These are phyloP conservation scores for Citrus reticulata DNA, from an alignment of 345 rosid genomes.

Conservation along the genomic window DNA sequence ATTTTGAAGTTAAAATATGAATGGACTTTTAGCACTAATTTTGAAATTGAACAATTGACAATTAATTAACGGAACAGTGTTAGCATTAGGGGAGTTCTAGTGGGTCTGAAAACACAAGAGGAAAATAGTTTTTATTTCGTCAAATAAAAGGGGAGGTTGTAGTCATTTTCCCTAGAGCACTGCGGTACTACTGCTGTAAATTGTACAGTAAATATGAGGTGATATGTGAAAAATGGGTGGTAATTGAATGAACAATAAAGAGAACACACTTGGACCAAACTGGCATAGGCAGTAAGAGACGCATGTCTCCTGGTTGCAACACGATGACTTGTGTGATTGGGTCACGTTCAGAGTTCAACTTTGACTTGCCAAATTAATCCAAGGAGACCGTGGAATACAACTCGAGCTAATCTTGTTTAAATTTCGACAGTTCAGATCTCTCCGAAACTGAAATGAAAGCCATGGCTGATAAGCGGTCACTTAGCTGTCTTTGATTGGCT, in stretches of 20 bases:
- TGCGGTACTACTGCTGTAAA: neutral
- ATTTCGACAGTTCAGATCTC: neutral
- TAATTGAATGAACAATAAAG: neutral
- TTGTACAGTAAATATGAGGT: neutral
- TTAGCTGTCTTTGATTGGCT: neutral
- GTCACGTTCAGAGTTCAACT: neutral
- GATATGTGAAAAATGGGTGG: neutral
- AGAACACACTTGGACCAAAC: neutral
- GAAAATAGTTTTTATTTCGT: too few species aligned
- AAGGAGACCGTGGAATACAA: neutral
- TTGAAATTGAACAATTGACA: neutral
- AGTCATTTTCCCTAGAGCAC: neutral
- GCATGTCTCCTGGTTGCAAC: neutral
- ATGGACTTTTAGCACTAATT: neutral
- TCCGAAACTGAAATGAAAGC: neutral
- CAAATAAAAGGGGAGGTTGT: neutral
- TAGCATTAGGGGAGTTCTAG: neutral
- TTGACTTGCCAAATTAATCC: neutral
- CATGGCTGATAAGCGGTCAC: neutral
- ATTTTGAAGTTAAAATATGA: neutral
- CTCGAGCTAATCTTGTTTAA: neutral
- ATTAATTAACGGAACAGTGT: too few species aligned
- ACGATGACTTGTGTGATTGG: neutral
- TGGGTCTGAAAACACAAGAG: neutral
- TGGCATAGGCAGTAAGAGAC: neutral